Base-by-base conservation (phyloP, 495 filamentous ascomycete species). In the Penicillium herquei region DNA sequence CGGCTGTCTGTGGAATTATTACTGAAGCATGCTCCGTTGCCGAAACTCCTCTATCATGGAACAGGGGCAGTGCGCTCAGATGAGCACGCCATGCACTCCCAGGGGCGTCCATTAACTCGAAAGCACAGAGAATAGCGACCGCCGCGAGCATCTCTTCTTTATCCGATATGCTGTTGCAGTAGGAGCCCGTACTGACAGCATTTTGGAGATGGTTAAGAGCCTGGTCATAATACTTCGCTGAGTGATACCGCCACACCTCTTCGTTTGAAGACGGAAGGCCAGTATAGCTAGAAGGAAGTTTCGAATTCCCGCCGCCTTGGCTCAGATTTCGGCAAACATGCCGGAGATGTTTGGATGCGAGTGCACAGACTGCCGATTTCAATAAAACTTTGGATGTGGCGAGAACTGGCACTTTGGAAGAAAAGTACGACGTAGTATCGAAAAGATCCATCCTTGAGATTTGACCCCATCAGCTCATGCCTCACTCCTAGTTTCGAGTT, bases 71-170 rank as follows among this genome's bases (percentile, higher is more conserved):
- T 4, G 61, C 64, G 21, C 58, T 62, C 7, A 64, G 54, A 52
- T 62, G 61, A 42, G 58, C 61, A 45, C 54, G 49, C 64, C 64
- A 67, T 43, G 52, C 58, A 13, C 34, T 62, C 31, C 64, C 54
- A 26, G 64, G 61, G 21, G 61, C 59, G 39, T 64, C 64, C 52
- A 62, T 62, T 16, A 67, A 35, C 33, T 67, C 64, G 31, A 50
- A 64, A 2, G 46, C 32, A 39, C 64, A 62, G 1, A 67, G 41
- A 34, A 67, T 67, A 10, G 64, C 64, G 16, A 67, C 58, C 11
- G 54, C 61, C 17, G 58, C 64, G 1, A 67, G 58, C 52, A 64
- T 67, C 40, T 67, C 61, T 47, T 67, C 61, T n/a, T 57, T 61
- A 17, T 57, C 54, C 1, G 48, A 40, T 6, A 40, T 9, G 21